These are phyloP conservation scores for Wickerhamiella sergipiensis DNA, from an alignment of 805 yeast species.

Conservation along the genomic window DNA sequence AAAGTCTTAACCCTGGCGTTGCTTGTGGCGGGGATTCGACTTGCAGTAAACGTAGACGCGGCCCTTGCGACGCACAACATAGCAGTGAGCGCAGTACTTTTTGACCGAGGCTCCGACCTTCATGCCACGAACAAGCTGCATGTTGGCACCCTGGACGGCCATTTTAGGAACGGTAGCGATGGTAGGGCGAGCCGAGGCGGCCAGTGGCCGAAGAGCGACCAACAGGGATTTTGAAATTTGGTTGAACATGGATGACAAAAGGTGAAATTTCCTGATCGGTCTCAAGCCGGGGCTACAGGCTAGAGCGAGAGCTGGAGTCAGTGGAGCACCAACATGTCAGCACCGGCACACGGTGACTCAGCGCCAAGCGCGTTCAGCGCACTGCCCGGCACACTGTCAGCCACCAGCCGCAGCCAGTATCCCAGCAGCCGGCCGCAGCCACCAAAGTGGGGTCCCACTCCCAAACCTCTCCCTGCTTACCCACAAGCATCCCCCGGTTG, in stretches of 20 bases:
- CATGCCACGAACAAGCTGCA: constrained; percentile 46
- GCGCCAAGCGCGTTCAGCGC: too few species aligned
- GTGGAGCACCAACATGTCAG: too few species aligned
- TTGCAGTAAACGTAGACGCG: constrained; percentile 88
- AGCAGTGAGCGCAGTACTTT: constrained; percentile 85
- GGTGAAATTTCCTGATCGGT: not conserved
- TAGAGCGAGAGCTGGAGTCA: too few species aligned
- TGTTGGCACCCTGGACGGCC: not conserved
- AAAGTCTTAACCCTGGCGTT: constrained; percentile 64
- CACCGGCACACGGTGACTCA: too few species aligned
- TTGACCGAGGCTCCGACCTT: constrained; percentile 88
- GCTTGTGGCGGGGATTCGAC: constrained; percentile 85
- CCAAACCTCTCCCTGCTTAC: not conserved
- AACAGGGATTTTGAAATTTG: not conserved
- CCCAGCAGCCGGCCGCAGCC: too few species aligned
- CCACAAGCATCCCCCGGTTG: not conserved
- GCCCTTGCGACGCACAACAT: constrained; percentile 88
- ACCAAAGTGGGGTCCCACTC: too few species aligned
- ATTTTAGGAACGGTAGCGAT: not conserved
- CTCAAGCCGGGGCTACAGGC: too few species aligned
- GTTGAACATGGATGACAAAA: not conserved
- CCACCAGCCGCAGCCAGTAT: too few species aligned
- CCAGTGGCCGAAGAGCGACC: constrained; percentile 1
- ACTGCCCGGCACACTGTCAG: too few species aligned
- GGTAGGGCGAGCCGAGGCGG: not conserved